Evolutionary conservation across 2,329 filamentous ascomycete species (phyloP).

Genomic region (Xylariaceae sp.): DNA sequence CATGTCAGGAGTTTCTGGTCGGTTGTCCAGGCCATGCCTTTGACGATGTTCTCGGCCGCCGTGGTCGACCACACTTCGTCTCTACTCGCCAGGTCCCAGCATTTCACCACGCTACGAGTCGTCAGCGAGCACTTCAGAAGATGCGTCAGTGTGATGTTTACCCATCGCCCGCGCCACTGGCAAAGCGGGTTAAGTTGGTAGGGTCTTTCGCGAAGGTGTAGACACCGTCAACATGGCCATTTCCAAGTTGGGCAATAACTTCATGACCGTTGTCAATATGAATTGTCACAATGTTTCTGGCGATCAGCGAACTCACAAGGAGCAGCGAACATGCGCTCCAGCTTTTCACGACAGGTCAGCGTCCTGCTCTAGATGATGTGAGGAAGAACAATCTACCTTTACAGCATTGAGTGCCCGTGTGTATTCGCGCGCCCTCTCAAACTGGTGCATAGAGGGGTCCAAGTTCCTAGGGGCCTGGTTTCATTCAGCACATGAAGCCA

Average conservation of each 20-base stretch:
- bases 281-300: constrained; percentile 45
- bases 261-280: not conserved
- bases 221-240: constrained; percentile 87
- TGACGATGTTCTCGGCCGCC: constrained; percentile 91
- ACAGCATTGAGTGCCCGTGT: constrained; percentile 59
- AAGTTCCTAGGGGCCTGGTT: constrained; percentile 22
- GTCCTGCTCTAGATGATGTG: not conserved
- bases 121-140: constrained; percentile 5
- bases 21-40: constrained; percentile 83
- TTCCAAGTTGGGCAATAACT: constrained; percentile 72
- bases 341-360: constrained; percentile 36
- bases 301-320: constrained; percentile 46
- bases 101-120: constrained; percentile 63
- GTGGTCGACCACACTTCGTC: constrained; percentile 72
- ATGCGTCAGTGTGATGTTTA: not conserved
- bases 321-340: constrained; percentile 86
- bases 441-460: constrained; percentile 26
- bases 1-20: constrained; percentile 84
- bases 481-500: constrained; percentile 17
- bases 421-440: constrained; percentile 66
- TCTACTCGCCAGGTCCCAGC: constrained; percentile 24
- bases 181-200: constrained; percentile 67
- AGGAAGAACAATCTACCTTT: not conserved
- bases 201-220: constrained; percentile 80
- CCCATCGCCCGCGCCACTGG: constrained; percentile 85